Conservation (phyloP, 257 asterid genomes). For the Craterostigma plantagineum region DNA sequence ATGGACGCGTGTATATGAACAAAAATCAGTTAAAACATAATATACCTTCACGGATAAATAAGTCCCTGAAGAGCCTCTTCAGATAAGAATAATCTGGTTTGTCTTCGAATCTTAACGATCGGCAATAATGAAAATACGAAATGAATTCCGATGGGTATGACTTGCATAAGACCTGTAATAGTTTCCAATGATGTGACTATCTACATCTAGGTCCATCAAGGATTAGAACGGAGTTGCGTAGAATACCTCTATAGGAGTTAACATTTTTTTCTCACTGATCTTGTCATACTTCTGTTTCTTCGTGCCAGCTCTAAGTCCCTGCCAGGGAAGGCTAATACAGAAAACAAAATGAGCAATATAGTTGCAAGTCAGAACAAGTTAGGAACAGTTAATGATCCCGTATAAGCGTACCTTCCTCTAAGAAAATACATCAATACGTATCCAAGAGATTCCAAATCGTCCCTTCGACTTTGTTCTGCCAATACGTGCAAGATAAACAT, state of each 20-base stretch:
- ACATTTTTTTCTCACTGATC: conserved; percentile 92
- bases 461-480: conserved; percentile 95
- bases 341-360: conserved; percentile 8
- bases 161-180: conserved; percentile 68
- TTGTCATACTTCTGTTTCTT: conserved; percentile 93
- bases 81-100: conserved; percentile 86
- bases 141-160: conserved; percentile 77
- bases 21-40: neutral
- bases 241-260: conserved; percentile 77
- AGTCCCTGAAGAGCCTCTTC: conserved; percentile 85
- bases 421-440: conserved; percentile 93
- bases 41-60: conserved; percentile 89
- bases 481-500: neutral
- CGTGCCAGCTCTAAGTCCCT: conserved; percentile 90
- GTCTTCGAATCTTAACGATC: conserved; percentile 80
- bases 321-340: conserved; percentile 81
- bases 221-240: neutral
- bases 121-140: conserved; percentile 85
- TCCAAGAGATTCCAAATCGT: conserved; percentile 95
- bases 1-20: too few species aligned
- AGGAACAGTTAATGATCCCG: neutral
- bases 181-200: conserved; percentile 6
- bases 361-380: conserved; percentile 2
- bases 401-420: conserved; percentile 77
- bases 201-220: conserved; percentile 6